phyloP scores from a whole-genome alignment of 495 filamentous ascomycete species.

The Cryomyces antarcticus region DNA sequence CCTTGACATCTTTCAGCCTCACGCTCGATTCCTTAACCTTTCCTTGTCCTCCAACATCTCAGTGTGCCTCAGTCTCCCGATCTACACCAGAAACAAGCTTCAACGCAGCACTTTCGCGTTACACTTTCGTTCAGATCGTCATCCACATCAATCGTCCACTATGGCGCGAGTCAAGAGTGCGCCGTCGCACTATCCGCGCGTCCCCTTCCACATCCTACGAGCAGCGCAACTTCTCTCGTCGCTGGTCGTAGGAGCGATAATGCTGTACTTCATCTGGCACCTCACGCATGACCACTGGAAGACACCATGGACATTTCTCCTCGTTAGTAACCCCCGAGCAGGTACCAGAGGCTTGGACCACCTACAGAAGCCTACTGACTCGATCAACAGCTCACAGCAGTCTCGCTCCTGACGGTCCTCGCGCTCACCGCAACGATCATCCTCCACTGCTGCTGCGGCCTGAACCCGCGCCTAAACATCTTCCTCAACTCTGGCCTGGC shows the following conservation, averaged over 20 bases:
- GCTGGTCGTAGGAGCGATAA: constrained; percentile 34
- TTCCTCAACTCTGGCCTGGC: constrained; percentile 29
- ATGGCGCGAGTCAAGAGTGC: constrained; percentile 11
- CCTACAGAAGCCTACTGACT: constrained; percentile 1
- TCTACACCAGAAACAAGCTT: too few relatives aligned
- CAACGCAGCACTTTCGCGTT: too few relatives aligned
- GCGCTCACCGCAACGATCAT: constrained; percentile 30
- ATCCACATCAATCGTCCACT: neutral
- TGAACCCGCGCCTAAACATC: constrained; percentile 35
- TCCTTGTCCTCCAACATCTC: too few relatives aligned
- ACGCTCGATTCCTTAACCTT: too few relatives aligned
- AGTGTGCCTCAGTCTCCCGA: too few relatives aligned
- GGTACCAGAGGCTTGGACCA: neutral
- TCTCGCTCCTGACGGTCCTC: constrained; percentile 34
- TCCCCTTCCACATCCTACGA: constrained; percentile 39
- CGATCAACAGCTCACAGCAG: constrained; percentile 28
- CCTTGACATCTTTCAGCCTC: too few relatives aligned
- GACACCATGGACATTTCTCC: constrained; percentile 43
- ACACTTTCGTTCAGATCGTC: too few relatives aligned
- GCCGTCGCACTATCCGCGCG: constrained; percentile 35
- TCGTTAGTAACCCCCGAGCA: constrained; percentile 24
- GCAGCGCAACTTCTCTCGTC: constrained; percentile 29
- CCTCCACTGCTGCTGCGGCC: constrained; percentile 34
- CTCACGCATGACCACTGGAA: constrained; percentile 31
- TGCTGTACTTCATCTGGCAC: constrained; percentile 41